Evolutionary conservation across 2,329 filamentous ascomycete genomes (phyloP).

Genomic region (Penicillium sclerotiorum): DNA sequence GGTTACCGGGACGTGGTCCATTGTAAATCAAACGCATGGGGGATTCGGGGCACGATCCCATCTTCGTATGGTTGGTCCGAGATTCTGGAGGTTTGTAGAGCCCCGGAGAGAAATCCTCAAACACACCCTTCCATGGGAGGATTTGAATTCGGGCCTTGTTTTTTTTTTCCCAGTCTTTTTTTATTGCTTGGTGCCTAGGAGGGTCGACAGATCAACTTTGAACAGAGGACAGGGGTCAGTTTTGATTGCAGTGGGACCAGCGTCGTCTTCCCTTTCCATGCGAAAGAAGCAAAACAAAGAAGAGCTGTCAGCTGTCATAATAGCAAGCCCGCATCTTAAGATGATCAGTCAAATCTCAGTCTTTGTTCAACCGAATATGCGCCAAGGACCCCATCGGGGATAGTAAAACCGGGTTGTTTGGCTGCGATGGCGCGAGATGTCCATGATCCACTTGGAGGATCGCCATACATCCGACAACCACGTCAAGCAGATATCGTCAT

Average conservation of each 20-base stretch:
- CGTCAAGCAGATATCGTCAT: slow-evolving; percentile 20
- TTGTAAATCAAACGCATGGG: slow-evolving; percentile 1
- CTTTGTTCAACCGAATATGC: slow-evolving; percentile 20
- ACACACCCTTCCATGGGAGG: background rate
- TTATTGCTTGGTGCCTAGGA: background rate
- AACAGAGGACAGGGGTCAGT: background rate
- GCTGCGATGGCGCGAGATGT: slow-evolving; percentile 19
- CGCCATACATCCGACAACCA: slow-evolving; percentile 16
- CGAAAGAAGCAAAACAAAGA: background rate
- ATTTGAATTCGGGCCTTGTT: background rate
- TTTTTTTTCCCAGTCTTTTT: background rate
- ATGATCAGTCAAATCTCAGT: slow-evolving; percentile 21
- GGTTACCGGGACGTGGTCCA: background rate
- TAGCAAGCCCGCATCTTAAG: slow-evolving; percentile 1
- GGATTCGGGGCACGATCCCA: slow-evolving; percentile 4
- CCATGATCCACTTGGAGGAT: slow-evolving; percentile 22
- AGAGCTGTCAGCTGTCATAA: slow-evolving; percentile 13
- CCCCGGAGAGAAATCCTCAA: background rate
- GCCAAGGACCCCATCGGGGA: slow-evolving; percentile 21
- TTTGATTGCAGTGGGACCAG: background rate
- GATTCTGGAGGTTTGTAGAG: background rate
- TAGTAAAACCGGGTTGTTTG: slow-evolving; percentile 10
- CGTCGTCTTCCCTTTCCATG: background rate
- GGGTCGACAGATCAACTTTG: background rate
- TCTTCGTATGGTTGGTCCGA: slow-evolving; percentile 8